Evolutionary conservation across 768 basidiomycete genomes (phyloP), one percentile per base, ranked within the genome.

Genomic region (Lactarius sanguifluus): DNA sequence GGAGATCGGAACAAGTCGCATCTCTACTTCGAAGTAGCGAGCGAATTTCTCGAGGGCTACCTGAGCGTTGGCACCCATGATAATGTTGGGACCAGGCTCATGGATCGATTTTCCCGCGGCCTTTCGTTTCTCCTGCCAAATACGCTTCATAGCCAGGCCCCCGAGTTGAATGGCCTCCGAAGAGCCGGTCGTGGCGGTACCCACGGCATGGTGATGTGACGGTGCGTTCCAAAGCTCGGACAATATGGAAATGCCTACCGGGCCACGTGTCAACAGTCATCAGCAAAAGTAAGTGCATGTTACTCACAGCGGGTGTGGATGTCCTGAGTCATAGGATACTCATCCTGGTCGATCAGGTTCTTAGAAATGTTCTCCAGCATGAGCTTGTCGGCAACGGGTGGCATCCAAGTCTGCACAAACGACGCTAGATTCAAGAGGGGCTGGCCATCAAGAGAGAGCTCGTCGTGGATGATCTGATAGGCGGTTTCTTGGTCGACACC

Each of bases 131-230:
- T 81, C 84, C 72, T 90, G 88, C 88, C 88, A 90, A 63, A 82
- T 74, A 71, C 85, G 83, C 77, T 90, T 90, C 82, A 90, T 83
- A 41, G 88, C 87, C 16, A 90, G 79, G 45, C 88, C 89, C 9
- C 86, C 88, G 18, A 90, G 86, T 74, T 87, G 86, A 72, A 89
- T 89, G 5, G 88, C 88, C 75, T 90, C 88, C 5, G 84, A 87
- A 5, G 83, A 85, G 10, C 89, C 89, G 1, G 87, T 89, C 5
- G 88, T 89, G 5, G 88, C 87, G 0, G 88, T 87, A 1, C 88
- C 88, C 56, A 89, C 81, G 2, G 88, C 86, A 54, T 83, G 73
- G 59, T 81, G 77, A 18, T 77, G 72, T 41, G 81, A 79, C 30
- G 85, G 85, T 1, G 85, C 87, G 69, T 90, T 81, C 88, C 88